A percentile compares a stretch with the other conserved stretches of the same genome.
phyloP scores from a whole-genome alignment of 495 filamentous ascomycete species.

The Neurospora tetrasperma region DNA sequence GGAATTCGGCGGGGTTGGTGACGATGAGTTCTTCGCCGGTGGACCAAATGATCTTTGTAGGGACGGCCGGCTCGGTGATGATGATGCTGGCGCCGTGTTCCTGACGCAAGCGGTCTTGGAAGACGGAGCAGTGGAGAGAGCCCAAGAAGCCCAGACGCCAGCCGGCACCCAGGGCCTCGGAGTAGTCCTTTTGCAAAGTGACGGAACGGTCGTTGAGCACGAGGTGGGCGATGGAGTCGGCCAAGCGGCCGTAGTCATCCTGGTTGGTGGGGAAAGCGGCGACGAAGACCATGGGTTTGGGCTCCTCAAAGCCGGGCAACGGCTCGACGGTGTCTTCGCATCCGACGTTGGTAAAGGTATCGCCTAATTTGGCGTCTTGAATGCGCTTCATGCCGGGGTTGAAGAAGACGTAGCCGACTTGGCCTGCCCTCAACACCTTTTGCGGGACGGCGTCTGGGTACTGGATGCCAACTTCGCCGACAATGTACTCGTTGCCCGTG shows the following conservation, averaged over 20 bases:
- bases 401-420: conserved; percentile 93
- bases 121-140: conserved; percentile 93
- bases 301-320: conserved; percentile 90
- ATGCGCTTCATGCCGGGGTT: conserved; percentile 97
- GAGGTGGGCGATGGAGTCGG: conserved; percentile 90
- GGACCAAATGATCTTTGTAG: conserved; percentile 71
- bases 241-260: conserved; percentile 71
- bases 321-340: conserved; percentile 66
- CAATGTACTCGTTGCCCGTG: conserved; percentile 75
- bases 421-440: conserved; percentile 69
- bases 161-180: conserved; percentile 84
- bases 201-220: conserved; percentile 92
- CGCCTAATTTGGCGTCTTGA: conserved; percentile 89
- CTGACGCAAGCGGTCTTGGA: conserved; percentile 90
- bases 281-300: conserved; percentile 98
- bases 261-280: conserved; percentile 92
- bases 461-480: conserved; percentile 96
- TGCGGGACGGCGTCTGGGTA: conserved; percentile 83
- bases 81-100: conserved; percentile 94
- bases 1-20: conserved; percentile 77
- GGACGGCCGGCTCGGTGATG: conserved; percentile 91
- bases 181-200: conserved; percentile 84
- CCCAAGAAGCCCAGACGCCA: conserved; percentile 95
- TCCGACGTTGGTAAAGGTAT: conserved; percentile 84
- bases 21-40: conserved; percentile 63